phyloP scores from a whole-genome alignment of 2,329 filamentous ascomycete genomes.

The Calonectria pauciramosa region DNA sequence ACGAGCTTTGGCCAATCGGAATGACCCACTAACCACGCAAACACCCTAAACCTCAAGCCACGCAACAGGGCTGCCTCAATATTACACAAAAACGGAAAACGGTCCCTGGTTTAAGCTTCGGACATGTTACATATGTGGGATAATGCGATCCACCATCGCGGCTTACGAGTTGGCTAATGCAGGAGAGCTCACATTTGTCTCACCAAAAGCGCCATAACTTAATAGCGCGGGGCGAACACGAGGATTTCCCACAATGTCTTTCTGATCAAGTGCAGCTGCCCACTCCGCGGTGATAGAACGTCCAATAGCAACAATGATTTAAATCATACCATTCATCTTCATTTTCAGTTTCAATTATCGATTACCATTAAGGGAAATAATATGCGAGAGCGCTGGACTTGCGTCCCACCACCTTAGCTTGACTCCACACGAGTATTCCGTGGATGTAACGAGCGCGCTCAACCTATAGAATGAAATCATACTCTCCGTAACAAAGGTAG shows the following conservation, averaged over 20 bases:
- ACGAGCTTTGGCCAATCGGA: not conserved
- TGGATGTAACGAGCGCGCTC: not conserved
- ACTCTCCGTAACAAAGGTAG: not conserved
- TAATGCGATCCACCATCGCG: not conserved
- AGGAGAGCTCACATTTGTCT: not conserved
- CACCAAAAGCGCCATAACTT: not conserved
- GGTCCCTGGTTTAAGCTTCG: not conserved
- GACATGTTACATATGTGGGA: not conserved
- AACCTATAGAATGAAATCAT: not conserved
- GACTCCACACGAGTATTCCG: not conserved
- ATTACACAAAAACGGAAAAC: not conserved
- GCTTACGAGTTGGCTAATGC: not conserved
- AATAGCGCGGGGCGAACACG: too few species aligned
- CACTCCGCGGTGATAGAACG: not conserved
- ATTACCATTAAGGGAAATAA: not conserved
- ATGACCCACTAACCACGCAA: not conserved
- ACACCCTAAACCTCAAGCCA: not conserved
- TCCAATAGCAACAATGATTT: too few species aligned
- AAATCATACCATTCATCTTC: not conserved
- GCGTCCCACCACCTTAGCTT: not conserved
- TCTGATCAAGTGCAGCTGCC: not conserved
- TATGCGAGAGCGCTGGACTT: accelerated
- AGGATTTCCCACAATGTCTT: too few species aligned
- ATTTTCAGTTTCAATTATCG: not conserved
- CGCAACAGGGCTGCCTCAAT: not conserved